Percentiles rank a stretch among this genome's conserved stretches.
Evolutionary conservation across 495 filamentous ascomycete genomes (phyloP).

Genomic region (Penicillium manginii): DNA sequence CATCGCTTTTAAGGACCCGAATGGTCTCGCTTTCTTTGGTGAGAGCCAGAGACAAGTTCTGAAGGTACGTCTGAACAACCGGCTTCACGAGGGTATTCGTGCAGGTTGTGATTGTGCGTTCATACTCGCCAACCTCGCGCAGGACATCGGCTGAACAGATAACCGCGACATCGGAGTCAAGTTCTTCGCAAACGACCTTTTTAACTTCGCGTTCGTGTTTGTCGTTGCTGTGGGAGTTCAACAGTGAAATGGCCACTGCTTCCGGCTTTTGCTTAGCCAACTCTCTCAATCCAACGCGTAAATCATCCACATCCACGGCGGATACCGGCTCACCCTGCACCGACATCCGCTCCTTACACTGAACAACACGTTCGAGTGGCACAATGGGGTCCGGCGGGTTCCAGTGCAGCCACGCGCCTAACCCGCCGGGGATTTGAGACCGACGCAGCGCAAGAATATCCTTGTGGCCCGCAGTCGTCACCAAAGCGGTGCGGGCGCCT

Average conservation of each 20-base stretch:
- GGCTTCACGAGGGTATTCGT: constrained; percentile 56
- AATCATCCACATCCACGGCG: constrained; percentile 40
- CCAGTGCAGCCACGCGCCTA: constrained; percentile 53
- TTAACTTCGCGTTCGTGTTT: constrained; percentile 44
- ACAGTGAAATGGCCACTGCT: constrained; percentile 49
- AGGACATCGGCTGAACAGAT: constrained; percentile 52
- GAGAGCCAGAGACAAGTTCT: constrained; percentile 40
- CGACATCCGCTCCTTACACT: constrained; percentile 52
- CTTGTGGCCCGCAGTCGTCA: constrained; percentile 47
- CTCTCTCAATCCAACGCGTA: constrained; percentile 35
- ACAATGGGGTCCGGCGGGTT: constrained; percentile 52
- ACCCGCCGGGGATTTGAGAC: constrained; percentile 52
- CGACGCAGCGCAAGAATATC: constrained; percentile 47
- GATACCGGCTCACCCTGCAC: constrained; percentile 46
- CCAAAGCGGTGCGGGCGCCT: constrained; percentile 42
- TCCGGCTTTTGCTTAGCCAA: constrained; percentile 42
- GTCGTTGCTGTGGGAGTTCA: constrained; percentile 52
- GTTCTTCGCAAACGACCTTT: constrained; percentile 38
- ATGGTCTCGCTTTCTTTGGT: constrained; percentile 43
- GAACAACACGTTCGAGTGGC: constrained; percentile 51
- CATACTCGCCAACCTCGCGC: constrained; percentile 55
- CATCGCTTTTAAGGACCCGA: constrained; percentile 54
- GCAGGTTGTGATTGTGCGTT: constrained; percentile 54
- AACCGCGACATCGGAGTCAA: constrained; percentile 41
- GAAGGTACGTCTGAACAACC: constrained; percentile 48